Percentiles rank a stretch among this genome's conserved stretches.
Conservation (phyloP, 169 alveolate species). For the Babesia ovis region DNA sequence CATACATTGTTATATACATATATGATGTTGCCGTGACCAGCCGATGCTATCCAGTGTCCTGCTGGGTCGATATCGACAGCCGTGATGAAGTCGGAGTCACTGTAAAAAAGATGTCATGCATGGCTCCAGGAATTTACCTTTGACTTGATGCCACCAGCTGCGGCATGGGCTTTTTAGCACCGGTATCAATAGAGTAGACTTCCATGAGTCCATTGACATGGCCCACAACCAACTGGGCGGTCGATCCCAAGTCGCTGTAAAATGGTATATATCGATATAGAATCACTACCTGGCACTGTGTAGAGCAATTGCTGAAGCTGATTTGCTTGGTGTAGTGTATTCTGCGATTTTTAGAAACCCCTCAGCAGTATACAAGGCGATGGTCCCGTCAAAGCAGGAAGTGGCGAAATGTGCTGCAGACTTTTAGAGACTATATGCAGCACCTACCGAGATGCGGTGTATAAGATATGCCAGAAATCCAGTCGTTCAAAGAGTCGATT, state of each 20-base stretch:
- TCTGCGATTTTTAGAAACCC: conserved; percentile 10
- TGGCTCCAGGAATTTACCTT: conserved; percentile 5
- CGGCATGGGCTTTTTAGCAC: conserved; percentile 1
- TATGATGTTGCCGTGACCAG: conserved; percentile 37
- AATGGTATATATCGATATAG: neutral
- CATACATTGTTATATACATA: conserved; percentile 53
- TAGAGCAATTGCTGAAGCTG: conserved; percentile 22
- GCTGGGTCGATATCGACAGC: conserved; percentile 28
- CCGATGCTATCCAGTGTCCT: conserved; percentile 41
- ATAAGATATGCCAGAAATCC: conserved; percentile 50
- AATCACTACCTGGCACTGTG: conserved; percentile 14
- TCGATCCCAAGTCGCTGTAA: conserved; percentile 27
- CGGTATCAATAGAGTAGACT: conserved; percentile 32
- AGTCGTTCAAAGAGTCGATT: conserved; percentile 42
- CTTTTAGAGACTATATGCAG: neutral
- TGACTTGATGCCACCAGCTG: conserved; percentile 43
- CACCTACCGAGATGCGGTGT: conserved; percentile 13
- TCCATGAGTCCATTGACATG: conserved; percentile 55
- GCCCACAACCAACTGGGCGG: conserved; percentile 46
- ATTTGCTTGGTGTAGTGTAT: conserved; percentile 20
- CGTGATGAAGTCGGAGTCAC: conserved; percentile 36
- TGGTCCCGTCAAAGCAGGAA: conserved; percentile 44
- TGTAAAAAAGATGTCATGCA: neutral
- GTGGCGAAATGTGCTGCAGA: conserved; percentile 35
- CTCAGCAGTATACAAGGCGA: conserved; percentile 32